Conservation (phyloP, 2,329 filamentous ascomycete genomes). For the Zalaria obscura region DNA sequence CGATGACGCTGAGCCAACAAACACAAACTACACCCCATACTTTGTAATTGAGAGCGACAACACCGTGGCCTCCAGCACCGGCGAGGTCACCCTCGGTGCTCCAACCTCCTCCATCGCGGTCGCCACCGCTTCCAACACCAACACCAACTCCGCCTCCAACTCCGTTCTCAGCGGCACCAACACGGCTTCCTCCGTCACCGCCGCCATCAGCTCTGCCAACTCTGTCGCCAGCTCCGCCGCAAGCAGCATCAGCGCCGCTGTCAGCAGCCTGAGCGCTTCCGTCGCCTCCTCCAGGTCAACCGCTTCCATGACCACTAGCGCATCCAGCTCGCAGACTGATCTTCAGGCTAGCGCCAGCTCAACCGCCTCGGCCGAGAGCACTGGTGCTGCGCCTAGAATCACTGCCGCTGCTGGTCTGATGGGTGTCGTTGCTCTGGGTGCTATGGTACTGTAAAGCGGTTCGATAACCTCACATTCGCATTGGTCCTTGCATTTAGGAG, state of each 20-base stretch:
- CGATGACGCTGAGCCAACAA: constrained; percentile 25
- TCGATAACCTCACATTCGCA: too few relatives aligned
- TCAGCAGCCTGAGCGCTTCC: constrained; percentile 64
- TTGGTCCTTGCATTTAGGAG: too few relatives aligned
- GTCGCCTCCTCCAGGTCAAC: constrained; percentile 55
- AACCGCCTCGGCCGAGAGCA: background rate
- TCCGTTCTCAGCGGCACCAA: background rate
- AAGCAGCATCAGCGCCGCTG: constrained; percentile 19
- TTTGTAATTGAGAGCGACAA: constrained; percentile 35
- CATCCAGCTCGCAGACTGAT: constrained; percentile 53
- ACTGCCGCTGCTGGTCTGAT: constrained; percentile 5
- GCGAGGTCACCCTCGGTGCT: constrained; percentile 17
- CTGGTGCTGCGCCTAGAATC: constrained; percentile 4
- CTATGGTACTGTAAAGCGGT: constrained; percentile 6
- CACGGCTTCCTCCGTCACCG: constrained; percentile 1
- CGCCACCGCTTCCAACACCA: constrained; percentile 11
- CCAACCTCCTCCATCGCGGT: constrained; percentile 14
- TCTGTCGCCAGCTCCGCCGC: constrained; percentile 1
- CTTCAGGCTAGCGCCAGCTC: constrained; percentile 37
- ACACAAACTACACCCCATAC: constrained; percentile 38
- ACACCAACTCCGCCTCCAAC: constrained; percentile 10
- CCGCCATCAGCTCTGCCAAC: background rate
- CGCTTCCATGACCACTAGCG: constrained; percentile 50
- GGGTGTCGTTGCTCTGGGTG: constrained; percentile 8
- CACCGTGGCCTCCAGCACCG: constrained; percentile 17